Base-by-base conservation (phyloP, 441 rosid genomes). In the Gossypium schwendimanii region DNA sequence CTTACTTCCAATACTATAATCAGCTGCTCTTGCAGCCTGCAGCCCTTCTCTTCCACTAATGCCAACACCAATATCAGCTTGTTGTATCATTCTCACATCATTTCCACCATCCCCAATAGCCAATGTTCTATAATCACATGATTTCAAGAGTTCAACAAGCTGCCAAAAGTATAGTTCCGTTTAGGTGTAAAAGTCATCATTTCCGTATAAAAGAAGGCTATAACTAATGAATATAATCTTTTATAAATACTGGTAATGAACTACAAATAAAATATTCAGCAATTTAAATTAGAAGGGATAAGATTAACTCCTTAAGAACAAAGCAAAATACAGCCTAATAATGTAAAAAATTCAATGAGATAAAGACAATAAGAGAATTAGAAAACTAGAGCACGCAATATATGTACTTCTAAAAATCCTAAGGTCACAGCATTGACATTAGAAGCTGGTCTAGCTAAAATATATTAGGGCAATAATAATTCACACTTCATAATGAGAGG, bases 21-120 rank as follows among this genome's bases (percentile, higher is more conserved):
- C 99, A 64, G 98, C 98, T 63, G 99, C 99, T 79, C 98, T 90
- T 39, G 98, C 98, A 76, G 99, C 99, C 85, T 93, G 99, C 76
- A 93, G 83, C 41, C 99, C 98, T 85, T 96, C 98, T 86, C 98
- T 92, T 76, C 98, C 97, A 69, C 99, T 96, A 73, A 96, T 96
- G 77, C 99, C 97, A 71, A 91, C 96, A 50, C 99, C 97, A 33
- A 96, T 91, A 73, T 91, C 99, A 71, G 99, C 97, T 84, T 93
- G 94, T 70, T 96, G 98, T 78, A 96, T 96, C 99, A 96, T 96
- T 84, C 97, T 87, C 83, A 96, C 98, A 84, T 96, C 99, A 88
- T 96, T 93, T 70, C 99, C 99, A 75, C 98, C 99, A 77, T 96
- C 98, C 70, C 98, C 99, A 84, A 93, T 87, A 31, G 99, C 99